Percentiles rank a stretch among this genome's conserved stretches.
phyloP scores from a whole-genome alignment of 2,329 filamentous ascomycete genomes.

The Colletotrichum melonis region DNA sequence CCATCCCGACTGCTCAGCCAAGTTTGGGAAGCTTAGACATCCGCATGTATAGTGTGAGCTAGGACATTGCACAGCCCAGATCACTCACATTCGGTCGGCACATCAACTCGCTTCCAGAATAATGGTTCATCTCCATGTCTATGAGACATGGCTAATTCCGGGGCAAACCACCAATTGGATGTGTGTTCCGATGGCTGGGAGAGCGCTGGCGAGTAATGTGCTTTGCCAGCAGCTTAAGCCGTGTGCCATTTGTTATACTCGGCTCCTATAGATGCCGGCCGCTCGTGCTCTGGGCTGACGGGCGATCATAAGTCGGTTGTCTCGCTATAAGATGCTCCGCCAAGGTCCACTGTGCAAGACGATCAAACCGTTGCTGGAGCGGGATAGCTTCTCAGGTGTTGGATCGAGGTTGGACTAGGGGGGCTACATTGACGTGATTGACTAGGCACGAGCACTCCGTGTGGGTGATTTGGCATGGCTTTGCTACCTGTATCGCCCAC shows the following conservation, averaged over 20 bases:
- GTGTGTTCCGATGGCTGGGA: background rate
- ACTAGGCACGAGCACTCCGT: background rate
- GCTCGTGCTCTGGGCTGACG: slow-evolving; percentile 17
- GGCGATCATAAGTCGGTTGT: slow-evolving; percentile 35
- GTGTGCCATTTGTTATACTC: background rate
- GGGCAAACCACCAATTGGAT: background rate
- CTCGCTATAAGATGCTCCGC: slow-evolving; percentile 34
- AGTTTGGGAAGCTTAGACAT: too few relatives aligned
- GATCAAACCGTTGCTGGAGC: slow-evolving; percentile 29
- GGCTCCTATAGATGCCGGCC: slow-evolving; percentile 5
- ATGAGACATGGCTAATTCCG: slow-evolving; percentile 16
- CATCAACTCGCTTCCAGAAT: slow-evolving; percentile 2
- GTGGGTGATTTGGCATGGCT: slow-evolving; percentile 1
- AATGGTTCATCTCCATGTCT: slow-evolving; percentile 18
- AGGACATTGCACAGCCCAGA: too few relatives aligned
- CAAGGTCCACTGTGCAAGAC: slow-evolving; percentile 10
- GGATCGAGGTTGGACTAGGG: slow-evolving; percentile 16
- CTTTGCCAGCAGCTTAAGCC: background rate
- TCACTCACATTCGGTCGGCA: background rate
- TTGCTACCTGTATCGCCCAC: slow-evolving; percentile 1
- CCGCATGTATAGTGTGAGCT: too few relatives aligned
- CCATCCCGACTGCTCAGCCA: too few relatives aligned
- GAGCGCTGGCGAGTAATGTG: slow-evolving; percentile 3
- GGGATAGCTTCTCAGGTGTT: slow-evolving; percentile 9
- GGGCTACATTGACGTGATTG: slow-evolving; percentile 4